phyloP scores from a whole-genome alignment of 768 basidiomycete genomes.

The Lyophyllum atratum region DNA sequence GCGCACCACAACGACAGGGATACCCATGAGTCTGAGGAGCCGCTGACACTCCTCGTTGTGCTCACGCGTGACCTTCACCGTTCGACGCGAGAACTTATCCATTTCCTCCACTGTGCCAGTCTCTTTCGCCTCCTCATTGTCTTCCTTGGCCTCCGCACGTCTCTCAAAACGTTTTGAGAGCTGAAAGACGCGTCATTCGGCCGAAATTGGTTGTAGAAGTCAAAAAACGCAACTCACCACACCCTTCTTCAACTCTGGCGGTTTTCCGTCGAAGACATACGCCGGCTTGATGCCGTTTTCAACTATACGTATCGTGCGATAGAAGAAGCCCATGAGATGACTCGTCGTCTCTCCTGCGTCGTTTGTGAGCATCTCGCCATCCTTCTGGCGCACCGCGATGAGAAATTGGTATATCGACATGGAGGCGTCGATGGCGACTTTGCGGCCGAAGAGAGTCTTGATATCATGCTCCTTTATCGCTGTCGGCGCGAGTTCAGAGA shows the following conservation, averaged over 20 bases:
- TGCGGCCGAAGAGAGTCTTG: conserved; percentile 96
- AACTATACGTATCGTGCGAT: conserved; percentile 94
- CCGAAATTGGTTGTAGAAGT: not conserved
- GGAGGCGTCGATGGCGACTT: conserved; percentile 98
- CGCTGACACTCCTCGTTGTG: conserved; percentile 95
- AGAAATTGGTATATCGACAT: conserved; percentile 98
- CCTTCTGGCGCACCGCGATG: conserved; percentile 94
- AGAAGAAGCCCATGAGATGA: conserved; percentile 99
- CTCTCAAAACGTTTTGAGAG: conserved; percentile 94
- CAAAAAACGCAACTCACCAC: conserved; percentile 66
- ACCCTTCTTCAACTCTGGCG: conserved; percentile 94
- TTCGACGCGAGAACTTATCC: conserved; percentile 85
- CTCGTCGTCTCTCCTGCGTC: conserved; percentile 98
- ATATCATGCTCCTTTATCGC: conserved; percentile 93
- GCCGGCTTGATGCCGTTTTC: conserved; percentile 98
- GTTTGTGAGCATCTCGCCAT: conserved; percentile 95
- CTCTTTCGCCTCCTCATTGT: conserved; percentile 95
- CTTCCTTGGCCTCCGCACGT: conserved; percentile 92
- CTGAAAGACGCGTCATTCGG: conserved; percentile 40
- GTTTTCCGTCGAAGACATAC: conserved; percentile 98
- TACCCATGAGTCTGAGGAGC: conserved; percentile 92
- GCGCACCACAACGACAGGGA: conserved; percentile 88
- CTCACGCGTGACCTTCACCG: conserved; percentile 92
- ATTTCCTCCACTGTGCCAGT: conserved; percentile 92
- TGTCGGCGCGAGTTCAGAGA: conserved; percentile 88